phyloP scores from a whole-genome alignment of 2,329 filamentous ascomycete genomes.

The Ophiostoma quercus region DNA sequence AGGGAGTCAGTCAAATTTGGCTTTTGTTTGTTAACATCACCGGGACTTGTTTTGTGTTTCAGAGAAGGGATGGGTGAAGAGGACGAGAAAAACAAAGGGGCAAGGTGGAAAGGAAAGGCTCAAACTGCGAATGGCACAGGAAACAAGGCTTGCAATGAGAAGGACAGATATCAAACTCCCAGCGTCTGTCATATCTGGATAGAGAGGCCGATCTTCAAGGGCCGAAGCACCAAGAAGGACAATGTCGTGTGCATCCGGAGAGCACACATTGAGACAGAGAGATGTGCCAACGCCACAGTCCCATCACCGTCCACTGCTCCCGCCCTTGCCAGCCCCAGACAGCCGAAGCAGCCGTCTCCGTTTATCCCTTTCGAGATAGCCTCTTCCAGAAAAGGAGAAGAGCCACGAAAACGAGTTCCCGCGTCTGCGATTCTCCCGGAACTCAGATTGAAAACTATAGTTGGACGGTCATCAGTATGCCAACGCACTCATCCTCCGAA shows the following conservation, averaged over 20 bases:
- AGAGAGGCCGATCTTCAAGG: conserved; percentile 6
- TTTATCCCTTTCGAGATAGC: background rate
- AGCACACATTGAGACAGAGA: background rate
- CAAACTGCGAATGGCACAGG: background rate
- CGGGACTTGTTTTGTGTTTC: conserved; percentile 18
- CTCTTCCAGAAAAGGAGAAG: conserved; percentile 21
- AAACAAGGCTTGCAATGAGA: background rate
- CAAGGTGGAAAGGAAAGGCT: background rate
- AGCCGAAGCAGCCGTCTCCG: background rate
- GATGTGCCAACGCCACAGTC: background rate
- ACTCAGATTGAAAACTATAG: conserved; percentile 42
- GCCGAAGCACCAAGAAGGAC: conserved; percentile 6
- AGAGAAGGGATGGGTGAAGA: conserved; percentile 14
- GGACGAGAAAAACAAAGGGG: background rate
- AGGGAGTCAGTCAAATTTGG: conserved; percentile 27
- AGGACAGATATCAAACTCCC: background rate
- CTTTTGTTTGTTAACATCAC: conserved; percentile 27
- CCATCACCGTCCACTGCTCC: background rate
- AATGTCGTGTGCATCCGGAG: background rate
- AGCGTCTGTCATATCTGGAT: background rate
- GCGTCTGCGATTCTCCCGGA: conserved; percentile 26
- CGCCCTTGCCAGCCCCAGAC: background rate
- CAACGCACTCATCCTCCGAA: background rate
- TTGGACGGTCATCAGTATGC: conserved; percentile 30
- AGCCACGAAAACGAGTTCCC: conserved; percentile 17